Evolutionary conservation across 306 rosid species (phyloP).

Genomic region (Sicyos baderoa): DNA sequence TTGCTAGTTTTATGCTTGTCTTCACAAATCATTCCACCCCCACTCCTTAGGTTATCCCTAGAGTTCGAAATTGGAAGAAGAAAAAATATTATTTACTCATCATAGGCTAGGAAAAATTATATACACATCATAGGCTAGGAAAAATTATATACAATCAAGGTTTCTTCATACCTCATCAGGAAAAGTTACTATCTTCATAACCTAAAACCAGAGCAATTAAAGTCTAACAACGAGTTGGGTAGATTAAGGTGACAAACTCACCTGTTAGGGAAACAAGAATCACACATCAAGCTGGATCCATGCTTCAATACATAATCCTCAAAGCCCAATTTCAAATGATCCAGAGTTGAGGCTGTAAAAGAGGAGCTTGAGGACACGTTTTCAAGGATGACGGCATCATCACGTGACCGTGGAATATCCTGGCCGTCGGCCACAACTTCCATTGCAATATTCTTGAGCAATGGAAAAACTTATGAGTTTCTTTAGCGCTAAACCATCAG

Average conservation of each 20-base stretch:
- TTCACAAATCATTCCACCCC: conserved; percentile 52
- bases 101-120: conserved; percentile 2
- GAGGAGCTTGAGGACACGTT: conserved; percentile 34
- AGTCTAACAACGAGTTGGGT: conserved; percentile 5
- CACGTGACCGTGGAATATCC: conserved; percentile 39
- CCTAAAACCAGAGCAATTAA: not conserved
- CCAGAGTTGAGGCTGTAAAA: conserved; percentile 48
- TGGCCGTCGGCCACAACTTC: conserved; percentile 50
- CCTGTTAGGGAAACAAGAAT: conserved; percentile 56
- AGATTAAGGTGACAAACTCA: conserved; percentile 26
- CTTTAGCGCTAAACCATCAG: conserved; percentile 21
- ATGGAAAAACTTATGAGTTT: conserved; percentile 22
- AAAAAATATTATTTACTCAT: not conserved
- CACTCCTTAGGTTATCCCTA: conserved; percentile 74
- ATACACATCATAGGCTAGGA: conserved; percentile 10
- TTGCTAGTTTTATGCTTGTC: conserved; percentile 33
- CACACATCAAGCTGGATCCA: conserved; percentile 47
- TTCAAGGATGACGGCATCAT: conserved; percentile 41
- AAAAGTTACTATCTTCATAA: not conserved
- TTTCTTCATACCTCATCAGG: not conserved
- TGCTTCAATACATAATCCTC: conserved; percentile 66
- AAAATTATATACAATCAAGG: conserved; percentile 4
- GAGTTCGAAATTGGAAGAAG: not conserved
- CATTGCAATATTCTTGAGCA: conserved; percentile 54
- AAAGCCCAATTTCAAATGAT: conserved; percentile 60